Base-by-base conservation (phyloP, 1,139 yeast species). In the Nakaseomyces nivariensis region DNA sequence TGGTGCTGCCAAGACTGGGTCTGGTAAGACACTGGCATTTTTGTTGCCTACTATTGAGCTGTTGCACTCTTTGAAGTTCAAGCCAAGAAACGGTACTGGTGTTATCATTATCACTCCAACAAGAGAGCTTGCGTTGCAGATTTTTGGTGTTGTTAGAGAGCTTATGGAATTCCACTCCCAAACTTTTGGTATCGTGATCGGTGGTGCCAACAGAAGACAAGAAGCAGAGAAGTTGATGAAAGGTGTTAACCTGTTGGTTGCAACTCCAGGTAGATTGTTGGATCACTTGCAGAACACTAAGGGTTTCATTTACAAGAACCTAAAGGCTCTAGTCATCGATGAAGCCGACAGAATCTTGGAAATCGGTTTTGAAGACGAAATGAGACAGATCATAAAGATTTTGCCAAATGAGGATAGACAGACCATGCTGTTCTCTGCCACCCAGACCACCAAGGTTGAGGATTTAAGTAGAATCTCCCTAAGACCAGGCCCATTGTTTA, bases 1-100 rank as follows among this genome's bases (percentile, higher is more conserved):
- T 51, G 97, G 97, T 58, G 97, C 97, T 48, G 98, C 98, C 50
- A 90, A 92, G 71, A 92, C 98, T 1, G 98, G 98, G 45, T 89
- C 97, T 1, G 98, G 98, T 67, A 92, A 92, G 72, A 92, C 98
- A 0, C 74, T 94, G 56, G 97, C 99, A 5, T 92, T 94, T 62
- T 74, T 94, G 61, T 77, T 92, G 52, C 99, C 99, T 9, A 97
- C 97, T 43, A 82, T 94, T 55, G 98, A 92, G 71, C 73, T 89
- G 72, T 74, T 92, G 52, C 86, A 90, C 66, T 83, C 95, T 17
- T 77, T 92, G 61, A 85, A 83, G 66, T 88, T 87, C 74, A 88
- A 87, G 70, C 96, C 96, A 48, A 77, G 95, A 70, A 87, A 87
- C 63, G 96, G 96, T 57, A 86, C 95, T 13, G 96, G 96, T 67